Conservation (phyloP, 495 filamentous ascomycete genomes). For the Aspergillus baeticus region DNA sequence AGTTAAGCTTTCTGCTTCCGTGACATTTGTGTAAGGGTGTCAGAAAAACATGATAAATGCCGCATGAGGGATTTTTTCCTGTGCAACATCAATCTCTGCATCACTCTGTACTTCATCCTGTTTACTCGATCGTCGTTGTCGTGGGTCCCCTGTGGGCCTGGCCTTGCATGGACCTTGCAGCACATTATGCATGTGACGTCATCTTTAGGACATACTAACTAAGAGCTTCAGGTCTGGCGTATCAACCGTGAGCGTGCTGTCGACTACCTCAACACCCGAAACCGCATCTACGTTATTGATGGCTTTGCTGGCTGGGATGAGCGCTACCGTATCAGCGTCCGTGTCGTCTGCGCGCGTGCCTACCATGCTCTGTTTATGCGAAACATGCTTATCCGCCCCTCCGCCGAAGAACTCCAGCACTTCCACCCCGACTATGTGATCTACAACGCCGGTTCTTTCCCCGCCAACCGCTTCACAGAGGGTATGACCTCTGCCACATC, state of each 20-base stretch:
- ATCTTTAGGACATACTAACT: conserved; percentile 24
- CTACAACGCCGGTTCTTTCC: conserved; percentile 98
- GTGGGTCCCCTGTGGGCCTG: conserved; percentile 1
- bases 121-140: conserved; percentile 1
- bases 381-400: conserved; percentile 98
- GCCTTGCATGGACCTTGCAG: neutral
- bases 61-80: conserved; percentile 24
- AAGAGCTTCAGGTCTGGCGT: conserved; percentile 80
- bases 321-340: conserved; percentile 96
- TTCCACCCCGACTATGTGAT: conserved; percentile 99
- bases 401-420: conserved; percentile 83
- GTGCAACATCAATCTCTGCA: conserved; percentile 13
- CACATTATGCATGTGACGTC: conserved; percentile 40
- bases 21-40: neutral
- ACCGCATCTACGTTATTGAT: conserved; percentile 98
- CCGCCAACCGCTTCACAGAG: conserved; percentile 95
- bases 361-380: conserved; percentile 99
- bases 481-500: conserved; percentile 96
- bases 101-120: conserved; percentile 2
- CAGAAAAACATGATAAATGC: conserved; percentile 9
- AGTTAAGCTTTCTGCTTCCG: conserved; percentile 35
- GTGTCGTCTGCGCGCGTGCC: conserved; percentile 96
- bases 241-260: conserved; percentile 99
- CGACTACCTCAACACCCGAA: conserved; percentile 98
- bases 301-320: conserved; percentile 98